phyloP scores from a whole-genome alignment of 257 asterid species.

The Gardenia jasminoides region DNA sequence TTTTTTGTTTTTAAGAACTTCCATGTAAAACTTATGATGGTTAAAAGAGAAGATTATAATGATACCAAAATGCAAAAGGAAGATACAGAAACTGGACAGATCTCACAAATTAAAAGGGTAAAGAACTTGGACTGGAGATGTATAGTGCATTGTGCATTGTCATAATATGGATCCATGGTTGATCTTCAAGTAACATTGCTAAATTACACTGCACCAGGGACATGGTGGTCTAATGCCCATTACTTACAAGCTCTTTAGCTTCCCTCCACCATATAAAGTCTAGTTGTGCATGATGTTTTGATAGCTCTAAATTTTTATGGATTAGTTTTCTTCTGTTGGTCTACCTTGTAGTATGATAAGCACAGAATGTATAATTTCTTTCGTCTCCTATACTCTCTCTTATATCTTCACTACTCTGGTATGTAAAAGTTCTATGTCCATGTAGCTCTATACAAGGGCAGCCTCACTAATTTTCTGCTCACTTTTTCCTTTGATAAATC shows the following conservation, averaged over 20 bases:
- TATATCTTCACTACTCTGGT: conserved; percentile 6
- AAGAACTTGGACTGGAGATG: conserved; percentile 3
- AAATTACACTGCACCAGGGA: not conserved
- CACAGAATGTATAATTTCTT: conserved; percentile 5
- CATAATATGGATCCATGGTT: not conserved
- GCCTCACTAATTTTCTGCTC: conserved; percentile 40
- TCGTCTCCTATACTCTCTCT: not conserved
- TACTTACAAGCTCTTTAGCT: not conserved
- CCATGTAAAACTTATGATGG: not conserved
- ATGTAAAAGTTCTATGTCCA: conserved; percentile 15
- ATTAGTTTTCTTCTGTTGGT: not conserved
- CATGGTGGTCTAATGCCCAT: not conserved
- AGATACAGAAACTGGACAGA: not conserved
- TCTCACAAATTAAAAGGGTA: not conserved
- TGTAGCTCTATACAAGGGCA: conserved; percentile 51
- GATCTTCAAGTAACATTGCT: not conserved
- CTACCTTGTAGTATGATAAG: not conserved
- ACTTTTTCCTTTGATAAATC: conserved; percentile 44
- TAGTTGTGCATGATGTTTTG: not conserved
- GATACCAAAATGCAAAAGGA: not conserved
- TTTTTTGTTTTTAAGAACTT: not conserved
- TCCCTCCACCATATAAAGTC: not conserved
- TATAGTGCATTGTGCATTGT: not conserved
- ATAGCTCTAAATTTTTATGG: not conserved
- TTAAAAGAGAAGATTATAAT: not conserved